Evolutionary conservation across 2,329 filamentous ascomycete species (phyloP), one percentile per base, ranked within the genome.

Genomic region (Arthrobotrys musiformis): DNA sequence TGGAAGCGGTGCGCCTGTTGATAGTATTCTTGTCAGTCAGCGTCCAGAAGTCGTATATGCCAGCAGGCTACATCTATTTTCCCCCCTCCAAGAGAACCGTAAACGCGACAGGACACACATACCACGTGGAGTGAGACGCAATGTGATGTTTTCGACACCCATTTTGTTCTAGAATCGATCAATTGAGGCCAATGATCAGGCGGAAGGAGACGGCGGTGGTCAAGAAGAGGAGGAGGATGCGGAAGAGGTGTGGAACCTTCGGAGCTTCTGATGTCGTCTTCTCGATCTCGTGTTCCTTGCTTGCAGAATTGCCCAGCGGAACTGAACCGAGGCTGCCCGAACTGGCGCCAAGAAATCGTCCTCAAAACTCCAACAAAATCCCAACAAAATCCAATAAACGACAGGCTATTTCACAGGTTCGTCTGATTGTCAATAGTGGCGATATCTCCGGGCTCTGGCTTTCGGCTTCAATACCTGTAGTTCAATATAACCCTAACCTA

Each of bases 41-140:
- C 22, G 3, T n/a, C n/a, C n/a, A n/a, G n/a, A 13, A 5, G 7
- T 13, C 22, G 6, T 24, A 30, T 66, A 28, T 66, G 26, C 9
- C 30, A 4, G 40, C 22, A 50, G 30, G 3, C 22, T 2, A 1
- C 1, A 7, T 46, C 24, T 48, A n/a, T 46, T 15, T 3, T 28
- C 11, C 8, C 11, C 13, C 7, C 22, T 30, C n/a, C n/a, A 24
- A 17, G n/a, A 30, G 22, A 44, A 30, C 24, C 28, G 30, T 6
- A 17, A 48, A 33, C 17, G 19, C 15, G 30, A 26, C 17, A 11
- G 42, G 7, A 13, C 8, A 26, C 17, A 61, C 62, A 28, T 66
- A 77, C 73, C 73, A 66, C 73, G 60, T 5, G 73, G 73, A 37
- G 60, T 67, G 50, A 77, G 50, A 24, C 73, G 73, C 66, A 77